Base-by-base conservation (phyloP, 31 red algal species). In the Odonthalia washingtoniensis region DNA sequence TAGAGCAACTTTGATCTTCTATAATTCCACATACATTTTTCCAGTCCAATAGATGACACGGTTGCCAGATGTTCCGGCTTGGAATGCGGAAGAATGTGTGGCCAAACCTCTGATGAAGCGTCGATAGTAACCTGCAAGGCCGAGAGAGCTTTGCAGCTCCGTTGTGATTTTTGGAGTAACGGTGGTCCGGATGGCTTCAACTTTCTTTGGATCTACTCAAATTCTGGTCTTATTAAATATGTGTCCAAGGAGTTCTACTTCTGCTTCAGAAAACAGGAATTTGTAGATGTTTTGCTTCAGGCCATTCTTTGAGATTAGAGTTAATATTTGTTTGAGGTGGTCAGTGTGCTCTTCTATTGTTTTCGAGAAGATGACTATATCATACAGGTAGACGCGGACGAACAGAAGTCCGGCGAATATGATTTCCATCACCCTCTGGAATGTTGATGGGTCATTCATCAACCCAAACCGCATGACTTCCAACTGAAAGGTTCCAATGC, bases 121-220 rank as follows among this genome's bases (percentile, higher is more conserved):
- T 5, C 77, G 77, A 81, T 81, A 81, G 53, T 81, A 77, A 17
- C 73, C 40, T 5, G 77, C 77, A 31, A 81, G 77, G 14, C 77
- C 77, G 5, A 81, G 32, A 46, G 65, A 61, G 32, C 77, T 81
- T 65, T 32, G 5, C 5, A 65, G 26, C 16, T 27, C 46, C 5
- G 43, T 81, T 5, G 44, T 65, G 17, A 30, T 14, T 16, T 32
- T 5, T 18, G 77, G 46, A 65, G 16, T 16, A 5, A 6, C 46
- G 18, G 77, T 32, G 5, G n/a, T 14, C 49, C 18, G 9, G 18
- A 81, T 65, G 6, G 36, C 77, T 24, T 81, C 27, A 32, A 81
- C 65, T 38, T 81, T 65, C 36, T 65, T 33, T 32, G 77, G 52
- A 17, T 81, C 49, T 32, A 65, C 35, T 26, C 5, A 5, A 32